phyloP scores from a whole-genome alignment of 1,284 basidiomycete species.

The Marasmius oreades region DNA sequence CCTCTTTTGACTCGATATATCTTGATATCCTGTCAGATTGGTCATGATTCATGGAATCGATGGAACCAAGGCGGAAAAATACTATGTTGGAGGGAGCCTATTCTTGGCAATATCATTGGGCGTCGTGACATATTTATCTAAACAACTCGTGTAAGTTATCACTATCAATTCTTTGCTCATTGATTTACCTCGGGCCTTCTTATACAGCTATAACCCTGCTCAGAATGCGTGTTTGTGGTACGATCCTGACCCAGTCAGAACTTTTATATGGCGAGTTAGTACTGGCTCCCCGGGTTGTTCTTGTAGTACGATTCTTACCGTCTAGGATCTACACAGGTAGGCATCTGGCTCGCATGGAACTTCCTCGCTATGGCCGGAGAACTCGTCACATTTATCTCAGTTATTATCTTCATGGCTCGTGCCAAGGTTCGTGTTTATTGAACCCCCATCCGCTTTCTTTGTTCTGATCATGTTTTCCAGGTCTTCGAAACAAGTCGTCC shows the following conservation, averaged over 20 bases:
- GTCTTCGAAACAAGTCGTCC: neutral
- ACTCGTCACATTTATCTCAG: neutral
- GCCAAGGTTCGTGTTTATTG: neutral
- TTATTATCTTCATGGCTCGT: neutral
- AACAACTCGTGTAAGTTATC: neutral
- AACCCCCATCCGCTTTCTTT: neutral
- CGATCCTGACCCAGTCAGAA: neutral
- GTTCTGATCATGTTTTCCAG: neutral
- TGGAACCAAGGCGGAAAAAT: neutral
- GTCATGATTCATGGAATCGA: constrained; percentile 1
- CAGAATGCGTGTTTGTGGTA: neutral
- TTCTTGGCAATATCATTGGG: neutral
- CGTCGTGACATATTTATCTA: neutral
- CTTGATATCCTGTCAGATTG: neutral
- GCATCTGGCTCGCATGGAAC: neutral
- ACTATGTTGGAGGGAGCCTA: neutral
- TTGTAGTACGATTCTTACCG: neutral
- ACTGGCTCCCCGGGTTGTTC: neutral
- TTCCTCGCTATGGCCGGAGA: neutral
- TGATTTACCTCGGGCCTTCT: neutral
- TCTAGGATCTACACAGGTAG: neutral
- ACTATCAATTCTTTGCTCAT: no score
- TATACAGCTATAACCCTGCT: neutral
- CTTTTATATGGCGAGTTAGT: neutral
- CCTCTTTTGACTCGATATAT: no score